Evolutionary conservation across 2,329 filamentous ascomycete genomes (phyloP), one percentile per base, ranked within the genome.

Genomic region (Penicillium sp.): DNA sequence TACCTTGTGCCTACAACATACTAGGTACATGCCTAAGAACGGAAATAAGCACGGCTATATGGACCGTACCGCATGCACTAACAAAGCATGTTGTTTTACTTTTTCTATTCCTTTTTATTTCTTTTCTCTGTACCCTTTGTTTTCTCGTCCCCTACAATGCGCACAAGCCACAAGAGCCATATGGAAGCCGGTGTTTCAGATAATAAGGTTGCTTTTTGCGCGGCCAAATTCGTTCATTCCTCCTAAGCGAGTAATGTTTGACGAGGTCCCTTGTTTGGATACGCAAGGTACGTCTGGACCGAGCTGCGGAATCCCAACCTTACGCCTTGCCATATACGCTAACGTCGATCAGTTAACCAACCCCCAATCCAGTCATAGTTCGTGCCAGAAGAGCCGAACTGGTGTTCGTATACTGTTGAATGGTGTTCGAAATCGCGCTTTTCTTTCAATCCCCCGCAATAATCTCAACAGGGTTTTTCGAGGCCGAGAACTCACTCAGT

Each of bases 271-370:
- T 46, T 43, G 50, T 44, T 53, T 36, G 40, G 32, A 53, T 50
- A 64, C 60, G 63, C 60, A 65, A 65, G 61, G 63, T 57, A 57
- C 55, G 36, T 16, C 47, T 54, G 54, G 57, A 47, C 57, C 52
- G 49, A 55, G 59, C 57, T 48, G 47, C 18, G 53, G 57, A 60
- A 60, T 60, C 46, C 53, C 44, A 64, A 64, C 58, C 57, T 65
- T 59, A 65, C 61, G 54, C 58, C 35, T 53, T 32, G 35, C 51
- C 51, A 46, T 23, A 23, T 23, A 23, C 23, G 45, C 30, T 42
- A 26, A 16, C 47, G 60, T 53, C 57, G 57, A 61, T 61, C 59
- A 14, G 35, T 50, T 30, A 6, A 36, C 27, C 29, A 30, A 16
- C 13, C 26, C 27, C 27, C 19, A 44, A 36, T 45, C 38, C 38